Base-by-base conservation (phyloP, 2,329 filamentous ascomycete species). In the Alternaria viburni region DNA sequence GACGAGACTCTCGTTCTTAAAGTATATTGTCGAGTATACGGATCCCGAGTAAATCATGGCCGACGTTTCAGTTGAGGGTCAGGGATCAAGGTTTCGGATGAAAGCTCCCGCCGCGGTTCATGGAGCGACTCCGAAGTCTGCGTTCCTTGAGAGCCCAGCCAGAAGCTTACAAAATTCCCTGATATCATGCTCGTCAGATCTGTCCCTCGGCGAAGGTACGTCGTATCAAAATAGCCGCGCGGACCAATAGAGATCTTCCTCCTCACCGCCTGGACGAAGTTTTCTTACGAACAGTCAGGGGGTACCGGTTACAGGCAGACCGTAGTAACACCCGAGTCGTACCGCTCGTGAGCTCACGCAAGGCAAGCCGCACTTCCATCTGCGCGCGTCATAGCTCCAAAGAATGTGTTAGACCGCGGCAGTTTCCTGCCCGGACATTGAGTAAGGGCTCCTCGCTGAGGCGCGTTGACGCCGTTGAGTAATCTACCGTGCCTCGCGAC, bases 221-320 rank as follows among this genome's bases (percentile, higher is more conserved):
- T 66, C 45, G 59, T 58, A 62, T 58, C 59, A 61, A 26, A 60
- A 62, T 62, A 57, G 55, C 61, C 55, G 62, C 47, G 46, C 55
- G 58, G 62, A 47, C 75, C 74, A 77, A 75, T 77, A 56, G 62
- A 32, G 56, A 23, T 36, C 17, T 21, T 59, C 62, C 36, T 65
- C 55, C 67, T 71, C 76, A 78, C 76, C 75, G 76, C 76, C 69
- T 71, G 67, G 60, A 67, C 51, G 59, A 67, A 60, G 25, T 44
- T 62, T 62, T 51, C 56, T 55, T 62, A 62, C 56, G 56, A 63
- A 61, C 63, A 63, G 67, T 64, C 67, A 71, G 64, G 69, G 69
- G 60, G 61, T 46, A 59, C 44, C 61, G 54, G 60, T 67, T 61
- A 58, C 67, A 70, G 68, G 64, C 63, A 70, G 67, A 65, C 67